Evolutionary conservation across 495 filamentous ascomycete species (phyloP).

Genomic region (Aspergillus asperescens): DNA sequence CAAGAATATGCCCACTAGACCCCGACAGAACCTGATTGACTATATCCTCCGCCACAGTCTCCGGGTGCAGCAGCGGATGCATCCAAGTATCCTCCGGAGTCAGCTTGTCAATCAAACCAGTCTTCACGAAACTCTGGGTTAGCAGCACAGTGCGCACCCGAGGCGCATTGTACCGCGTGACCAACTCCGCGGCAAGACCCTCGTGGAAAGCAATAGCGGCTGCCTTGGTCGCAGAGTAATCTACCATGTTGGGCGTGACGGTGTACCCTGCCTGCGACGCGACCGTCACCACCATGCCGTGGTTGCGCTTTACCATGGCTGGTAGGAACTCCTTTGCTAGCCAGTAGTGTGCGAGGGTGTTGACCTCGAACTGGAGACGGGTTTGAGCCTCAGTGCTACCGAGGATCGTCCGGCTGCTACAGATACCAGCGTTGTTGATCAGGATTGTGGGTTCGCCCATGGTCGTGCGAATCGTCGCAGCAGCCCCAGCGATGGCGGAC

Average conservation of each 20-base stretch:
- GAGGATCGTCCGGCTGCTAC: slow-evolving; percentile 56
- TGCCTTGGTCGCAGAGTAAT: slow-evolving; percentile 65
- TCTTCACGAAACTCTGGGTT: slow-evolving; percentile 59
- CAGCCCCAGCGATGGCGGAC: slow-evolving; percentile 41
- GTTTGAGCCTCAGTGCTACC: slow-evolving; percentile 50
- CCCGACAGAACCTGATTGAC: slow-evolving; percentile 54
- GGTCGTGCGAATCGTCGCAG: slow-evolving; percentile 43
- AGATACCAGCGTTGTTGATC: slow-evolving; percentile 72
- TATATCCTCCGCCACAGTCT: slow-evolving; percentile 61
- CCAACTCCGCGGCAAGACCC: slow-evolving; percentile 59
- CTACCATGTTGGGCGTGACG: slow-evolving; percentile 58
- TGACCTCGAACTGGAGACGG: slow-evolving; percentile 65
- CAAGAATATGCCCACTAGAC: slow-evolving; percentile 14
- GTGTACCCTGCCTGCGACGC: slow-evolving; percentile 58
- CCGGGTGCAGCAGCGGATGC: slow-evolving; percentile 51
- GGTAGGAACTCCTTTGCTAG: slow-evolving; percentile 63
- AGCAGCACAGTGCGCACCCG: slow-evolving; percentile 61
- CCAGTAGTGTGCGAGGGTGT: slow-evolving; percentile 63
- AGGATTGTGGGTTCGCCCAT: slow-evolving; percentile 64
- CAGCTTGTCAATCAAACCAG: slow-evolving; percentile 53
- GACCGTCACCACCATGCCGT: slow-evolving; percentile 72
- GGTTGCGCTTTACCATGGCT: slow-evolving; percentile 54
- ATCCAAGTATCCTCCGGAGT: slow-evolving; percentile 53
- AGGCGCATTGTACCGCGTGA: slow-evolving; percentile 55
- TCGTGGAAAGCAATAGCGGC: slow-evolving; percentile 65